Evolutionary conservation across 2,329 filamentous ascomycete genomes (phyloP), one percentile per base, ranked within the genome.

Genomic region (Nigrospora sphaerica): DNA sequence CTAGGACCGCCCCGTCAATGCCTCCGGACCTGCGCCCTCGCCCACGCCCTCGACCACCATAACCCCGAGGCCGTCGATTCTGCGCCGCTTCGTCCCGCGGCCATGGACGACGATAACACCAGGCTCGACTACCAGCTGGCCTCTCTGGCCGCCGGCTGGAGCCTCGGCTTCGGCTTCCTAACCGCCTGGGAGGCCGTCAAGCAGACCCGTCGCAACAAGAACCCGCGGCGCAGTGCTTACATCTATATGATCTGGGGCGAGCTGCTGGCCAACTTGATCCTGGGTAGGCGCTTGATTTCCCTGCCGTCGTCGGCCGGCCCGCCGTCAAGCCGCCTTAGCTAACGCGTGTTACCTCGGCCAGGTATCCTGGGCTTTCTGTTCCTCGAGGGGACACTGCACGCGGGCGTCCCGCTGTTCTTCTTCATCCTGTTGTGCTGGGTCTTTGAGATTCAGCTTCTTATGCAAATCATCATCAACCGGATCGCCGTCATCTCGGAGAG

Each of bases 401-500:
- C 23, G 4, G 65, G 64, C 2, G 46, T 66, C 1, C 60, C 61
- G 0, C 54, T 65, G 0, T 48, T 67, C 5, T 66, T 68, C 47
- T 66, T 66, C 32, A 62, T 68, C 33, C 49, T 68, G 0, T 52
- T 65, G 46, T 49, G 71, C 49, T 73, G 72, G 69, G 63, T 67
- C 0, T 64, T 72, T 23, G 61, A 74, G 48, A 68, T 77, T 13
- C 75, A 78, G 49, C 60, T 76, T 2, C 53, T 78, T 2, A 68
- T 77, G 61, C 74, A 78, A 52, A 78, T 79, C 40, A 76, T 78
- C 51, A 71, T 77, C 56, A 78, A 78, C 52, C 68, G 75, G 45
- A 71, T 77, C 18, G 65, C 68, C 0, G 66, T 79, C 35, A 69
- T 78, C 33, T 64, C 70, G 12, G 66, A 72, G 13, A 60, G 69